These are phyloP conservation scores for Pittosporum tobira DNA, from an alignment of 129 eudicot species.

Conservation along the genomic window DNA sequence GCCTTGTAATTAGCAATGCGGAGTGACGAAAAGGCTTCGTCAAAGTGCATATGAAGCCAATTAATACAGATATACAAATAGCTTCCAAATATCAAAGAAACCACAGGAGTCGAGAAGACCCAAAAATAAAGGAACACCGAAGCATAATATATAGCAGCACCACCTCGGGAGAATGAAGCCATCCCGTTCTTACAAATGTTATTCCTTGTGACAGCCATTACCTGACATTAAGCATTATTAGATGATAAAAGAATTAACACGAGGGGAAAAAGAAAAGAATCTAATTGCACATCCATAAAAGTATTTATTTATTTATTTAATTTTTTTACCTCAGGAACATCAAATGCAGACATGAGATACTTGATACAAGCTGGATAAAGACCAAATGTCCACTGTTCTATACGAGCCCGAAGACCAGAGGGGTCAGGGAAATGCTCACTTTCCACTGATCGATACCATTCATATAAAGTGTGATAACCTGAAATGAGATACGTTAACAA, in stretches of 20 bases:
- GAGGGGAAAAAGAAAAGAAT: too few relatives aligned
- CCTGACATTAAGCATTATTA: too few relatives aligned
- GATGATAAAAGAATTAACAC: too few relatives aligned
- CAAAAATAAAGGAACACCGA: conserved; percentile 90
- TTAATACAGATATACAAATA: conserved; percentile 90
- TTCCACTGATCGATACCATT: conserved; percentile 88
- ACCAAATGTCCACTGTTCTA: conserved; percentile 96
- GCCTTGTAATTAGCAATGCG: conserved; percentile 96
- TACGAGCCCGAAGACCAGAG: conserved; percentile 89
- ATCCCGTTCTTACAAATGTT: conserved; percentile 87
- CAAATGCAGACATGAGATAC: conserved; percentile 95
- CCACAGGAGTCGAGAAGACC: conserved; percentile 96
- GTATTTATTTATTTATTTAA: too few relatives aligned
- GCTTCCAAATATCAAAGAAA: conserved; percentile 92
- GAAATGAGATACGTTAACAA: conserved; percentile 29
- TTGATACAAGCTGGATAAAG: conserved; percentile 98
- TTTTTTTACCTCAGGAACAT: conserved; percentile 82
- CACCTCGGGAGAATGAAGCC: conserved; percentile 74
- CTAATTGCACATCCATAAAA: background rate
- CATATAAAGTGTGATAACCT: conserved; percentile 91
- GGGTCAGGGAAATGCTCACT: conserved; percentile 99
- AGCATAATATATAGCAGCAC: conserved; percentile 77
- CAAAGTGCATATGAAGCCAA: conserved; percentile 94
- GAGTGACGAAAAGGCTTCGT: conserved; percentile 94
- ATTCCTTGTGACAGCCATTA: conserved; percentile 90